Evolutionary conservation across 2,329 filamentous ascomycete genomes (phyloP).

Genomic region (Cladosporium cucumerinum): DNA sequence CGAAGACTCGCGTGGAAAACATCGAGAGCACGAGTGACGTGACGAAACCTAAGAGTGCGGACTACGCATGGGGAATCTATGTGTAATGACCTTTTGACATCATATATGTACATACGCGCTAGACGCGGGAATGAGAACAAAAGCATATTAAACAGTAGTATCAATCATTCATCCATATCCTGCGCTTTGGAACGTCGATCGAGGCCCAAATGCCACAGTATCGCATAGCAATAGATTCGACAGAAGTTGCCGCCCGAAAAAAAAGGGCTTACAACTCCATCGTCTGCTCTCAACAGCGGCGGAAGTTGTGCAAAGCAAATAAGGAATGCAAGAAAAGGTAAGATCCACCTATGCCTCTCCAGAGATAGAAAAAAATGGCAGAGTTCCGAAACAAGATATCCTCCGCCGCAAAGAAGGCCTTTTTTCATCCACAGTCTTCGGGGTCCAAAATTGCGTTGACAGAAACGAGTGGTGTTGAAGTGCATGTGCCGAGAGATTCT

Average conservation of each 20-base stretch:
- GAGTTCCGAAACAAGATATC: not conserved
- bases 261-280: not conserved
- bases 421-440: not conserved
- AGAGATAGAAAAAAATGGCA: not conserved
- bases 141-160: not conserved
- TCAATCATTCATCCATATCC: slow-evolving; percentile 2
- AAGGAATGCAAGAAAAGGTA: not conserved
- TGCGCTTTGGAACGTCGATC: not conserved
- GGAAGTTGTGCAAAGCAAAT: not conserved
- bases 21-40: slow-evolving; percentile 22
- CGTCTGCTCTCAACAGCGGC: not conserved
- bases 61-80: not conserved
- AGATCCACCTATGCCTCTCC: not conserved
- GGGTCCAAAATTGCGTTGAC: not conserved
- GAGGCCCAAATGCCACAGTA: not conserved
- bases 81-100: not conserved
- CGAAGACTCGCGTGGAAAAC: slow-evolving; percentile 34
- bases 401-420: not conserved
- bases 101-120: not conserved
- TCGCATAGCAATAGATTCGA: not conserved
- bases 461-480: not conserved
- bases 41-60: not conserved
- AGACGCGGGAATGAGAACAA: not conserved
- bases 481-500: not conserved
- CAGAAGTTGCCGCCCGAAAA: not conserved